Conservation (phyloP, 768 basidiomycete genomes). For the Amanita muscaria region DNA sequence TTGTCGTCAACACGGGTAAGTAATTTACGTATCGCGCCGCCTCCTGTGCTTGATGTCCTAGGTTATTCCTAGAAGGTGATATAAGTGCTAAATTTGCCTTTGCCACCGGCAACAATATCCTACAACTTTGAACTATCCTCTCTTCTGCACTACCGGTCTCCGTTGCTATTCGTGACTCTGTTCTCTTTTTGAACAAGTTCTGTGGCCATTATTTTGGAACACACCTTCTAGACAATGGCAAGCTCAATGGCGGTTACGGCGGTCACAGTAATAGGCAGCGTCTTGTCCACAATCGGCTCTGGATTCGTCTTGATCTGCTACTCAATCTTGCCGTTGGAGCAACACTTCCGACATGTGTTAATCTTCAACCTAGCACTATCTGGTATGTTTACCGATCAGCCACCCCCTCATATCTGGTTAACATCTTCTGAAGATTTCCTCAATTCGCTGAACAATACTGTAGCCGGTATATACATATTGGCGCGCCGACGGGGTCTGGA, state of each 20-base stretch:
- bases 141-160: too few relatives aligned
- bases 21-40: too few relatives aligned
- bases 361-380: conserved; percentile 11
- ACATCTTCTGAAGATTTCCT: conserved; percentile 5
- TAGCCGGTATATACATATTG: conserved; percentile 8
- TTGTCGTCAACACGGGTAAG: too few relatives aligned
- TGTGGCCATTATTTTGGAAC: too few relatives aligned
- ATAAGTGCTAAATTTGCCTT: too few relatives aligned
- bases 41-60: too few relatives aligned
- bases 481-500: background rate
- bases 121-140: too few relatives aligned
- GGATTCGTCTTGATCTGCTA: conserved; percentile 11
- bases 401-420: background rate
- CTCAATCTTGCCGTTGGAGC: conserved; percentile 6
- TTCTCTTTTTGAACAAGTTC: too few relatives aligned
- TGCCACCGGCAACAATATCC: too few relatives aligned
- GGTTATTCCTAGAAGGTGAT: too few relatives aligned
- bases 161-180: too few relatives aligned
- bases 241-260: background rate
- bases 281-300: conserved; percentile 8
- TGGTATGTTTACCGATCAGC: background rate
- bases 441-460: conserved; percentile 5
- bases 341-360: conserved; percentile 11
- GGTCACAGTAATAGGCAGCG: conserved; percentile 6
- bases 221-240: too few relatives aligned